phyloP scores from a whole-genome alignment of 768 basidiomycete genomes.

The Pleurotus tuoliensis region DNA sequence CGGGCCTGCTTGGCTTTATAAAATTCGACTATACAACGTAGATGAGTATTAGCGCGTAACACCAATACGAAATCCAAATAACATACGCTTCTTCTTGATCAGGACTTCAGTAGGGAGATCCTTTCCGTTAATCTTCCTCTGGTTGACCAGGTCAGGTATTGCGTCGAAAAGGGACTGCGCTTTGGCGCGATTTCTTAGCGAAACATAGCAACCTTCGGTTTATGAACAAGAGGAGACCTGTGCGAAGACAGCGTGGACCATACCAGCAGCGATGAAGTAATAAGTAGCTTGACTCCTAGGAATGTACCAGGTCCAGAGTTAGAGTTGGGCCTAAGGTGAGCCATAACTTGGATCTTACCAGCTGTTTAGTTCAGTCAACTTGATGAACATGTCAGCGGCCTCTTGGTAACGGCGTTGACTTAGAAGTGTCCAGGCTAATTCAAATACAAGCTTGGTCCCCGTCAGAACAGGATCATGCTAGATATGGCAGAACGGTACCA shows the following conservation, averaged over 20 bases:
- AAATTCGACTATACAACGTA: constrained; percentile 51
- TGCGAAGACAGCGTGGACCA: constrained; percentile 10
- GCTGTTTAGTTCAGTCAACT: constrained; percentile 60
- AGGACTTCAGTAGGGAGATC: constrained; percentile 73
- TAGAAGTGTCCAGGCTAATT: constrained; percentile 74
- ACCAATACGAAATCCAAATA: too few species aligned
- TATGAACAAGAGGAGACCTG: neutral
- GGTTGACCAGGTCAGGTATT: constrained; percentile 57
- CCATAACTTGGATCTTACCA: constrained; percentile 44
- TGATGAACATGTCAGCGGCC: constrained; percentile 62
- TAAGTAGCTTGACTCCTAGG: constrained; percentile 76
- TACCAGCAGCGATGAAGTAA: constrained; percentile 70
- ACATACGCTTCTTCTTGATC: constrained; percentile 71
- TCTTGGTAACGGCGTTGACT: constrained; percentile 62
- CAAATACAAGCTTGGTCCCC: constrained; percentile 57
- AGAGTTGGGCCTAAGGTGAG: neutral
- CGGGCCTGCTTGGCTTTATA: constrained; percentile 66
- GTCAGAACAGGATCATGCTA: neutral
- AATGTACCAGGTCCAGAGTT: neutral
- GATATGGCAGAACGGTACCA: constrained; percentile 34
- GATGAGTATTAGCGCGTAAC: neutral
- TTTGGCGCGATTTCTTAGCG: constrained; percentile 48
- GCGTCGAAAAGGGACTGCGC: constrained; percentile 60
- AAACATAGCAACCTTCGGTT: constrained; percentile 55
- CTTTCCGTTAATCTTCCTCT: constrained; percentile 61